Conservation (phyloP, 352 stramenopile species). For the Globisporangium acanthophoron region DNA sequence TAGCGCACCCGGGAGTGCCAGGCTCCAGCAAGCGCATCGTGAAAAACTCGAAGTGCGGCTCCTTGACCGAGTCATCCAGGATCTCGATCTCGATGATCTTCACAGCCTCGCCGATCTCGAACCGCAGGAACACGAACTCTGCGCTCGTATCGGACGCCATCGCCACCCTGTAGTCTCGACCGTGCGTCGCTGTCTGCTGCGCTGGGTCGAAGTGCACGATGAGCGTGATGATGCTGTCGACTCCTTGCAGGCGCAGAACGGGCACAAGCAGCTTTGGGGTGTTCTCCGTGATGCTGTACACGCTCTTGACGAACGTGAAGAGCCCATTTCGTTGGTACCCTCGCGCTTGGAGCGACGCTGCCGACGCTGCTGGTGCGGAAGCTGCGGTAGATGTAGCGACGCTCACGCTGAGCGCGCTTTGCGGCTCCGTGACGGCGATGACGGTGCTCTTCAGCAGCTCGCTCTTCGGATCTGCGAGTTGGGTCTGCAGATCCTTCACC, state of each 20-base stretch:
- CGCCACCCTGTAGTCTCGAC: conserved; percentile 33
- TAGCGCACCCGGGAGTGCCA: conserved; percentile 13
- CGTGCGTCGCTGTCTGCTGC: conserved; percentile 28
- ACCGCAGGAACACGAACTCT: conserved; percentile 34
- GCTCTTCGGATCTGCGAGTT: conserved; percentile 39
- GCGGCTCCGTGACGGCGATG: conserved; percentile 28
- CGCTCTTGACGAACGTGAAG: conserved; percentile 47
- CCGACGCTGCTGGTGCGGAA: conserved; percentile 6
- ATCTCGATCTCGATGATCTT: conserved; percentile 47
- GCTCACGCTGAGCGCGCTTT: conserved; percentile 24
- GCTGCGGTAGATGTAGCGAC: conserved; percentile 15
- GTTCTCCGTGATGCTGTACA: conserved; percentile 61
- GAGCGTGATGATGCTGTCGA: conserved; percentile 31
- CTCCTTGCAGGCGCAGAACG: conserved; percentile 48
- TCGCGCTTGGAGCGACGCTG: conserved; percentile 31
- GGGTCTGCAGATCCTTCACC: conserved; percentile 30
- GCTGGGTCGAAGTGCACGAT: conserved; percentile 28
- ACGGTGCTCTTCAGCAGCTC: conserved; percentile 21
- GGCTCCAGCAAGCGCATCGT: conserved; percentile 29
- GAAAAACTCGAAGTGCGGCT: conserved; percentile 52
- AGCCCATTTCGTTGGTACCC: conserved; percentile 58
- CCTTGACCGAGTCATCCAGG: conserved; percentile 34
- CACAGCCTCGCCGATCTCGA: conserved; percentile 39
- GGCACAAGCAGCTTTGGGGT: conserved; percentile 32
- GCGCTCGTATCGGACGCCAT: conserved; percentile 15